Evolutionary conservation across 176 grass and related monocot genomes (phyloP).

Genomic region (Oryza meyeriana): DNA sequence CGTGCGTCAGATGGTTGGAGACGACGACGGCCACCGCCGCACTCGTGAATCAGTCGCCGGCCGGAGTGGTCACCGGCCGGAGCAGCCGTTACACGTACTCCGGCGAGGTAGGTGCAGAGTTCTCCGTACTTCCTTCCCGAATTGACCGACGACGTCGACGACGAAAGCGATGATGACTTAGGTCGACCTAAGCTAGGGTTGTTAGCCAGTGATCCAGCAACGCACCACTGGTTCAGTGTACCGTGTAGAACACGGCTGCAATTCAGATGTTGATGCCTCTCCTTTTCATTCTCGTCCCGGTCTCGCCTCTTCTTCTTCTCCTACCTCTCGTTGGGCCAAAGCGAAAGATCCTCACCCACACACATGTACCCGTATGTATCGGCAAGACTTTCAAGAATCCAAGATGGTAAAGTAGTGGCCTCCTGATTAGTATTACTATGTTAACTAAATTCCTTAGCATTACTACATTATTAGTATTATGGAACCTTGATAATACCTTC

Average conservation of each 20-base stretch:
- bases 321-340: background rate
- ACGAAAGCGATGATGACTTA: background rate
- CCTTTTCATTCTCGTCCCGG: background rate
- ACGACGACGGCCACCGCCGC: background rate
- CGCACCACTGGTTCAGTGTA: background rate
- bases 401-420: background rate
- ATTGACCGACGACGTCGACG: background rate
- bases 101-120: background rate
- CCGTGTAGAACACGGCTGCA: constrained; percentile 34
- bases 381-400: background rate
- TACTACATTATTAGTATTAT: background rate
- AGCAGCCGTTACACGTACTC: background rate
- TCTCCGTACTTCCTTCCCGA: background rate
- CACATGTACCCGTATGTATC: background rate
- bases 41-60: background rate
- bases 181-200: background rate
- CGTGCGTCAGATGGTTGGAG: background rate
- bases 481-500: no score
- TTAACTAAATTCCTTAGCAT: background rate
- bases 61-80: background rate
- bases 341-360: background rate
- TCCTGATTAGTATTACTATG: background rate
- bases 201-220: constrained; percentile 4
- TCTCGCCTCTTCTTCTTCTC: background rate
- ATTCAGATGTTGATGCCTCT: background rate